Evolutionary conservation across 768 basidiomycete species (phyloP), one percentile per base, ranked within the genome.

Genomic region (Podaxis sp.): DNA sequence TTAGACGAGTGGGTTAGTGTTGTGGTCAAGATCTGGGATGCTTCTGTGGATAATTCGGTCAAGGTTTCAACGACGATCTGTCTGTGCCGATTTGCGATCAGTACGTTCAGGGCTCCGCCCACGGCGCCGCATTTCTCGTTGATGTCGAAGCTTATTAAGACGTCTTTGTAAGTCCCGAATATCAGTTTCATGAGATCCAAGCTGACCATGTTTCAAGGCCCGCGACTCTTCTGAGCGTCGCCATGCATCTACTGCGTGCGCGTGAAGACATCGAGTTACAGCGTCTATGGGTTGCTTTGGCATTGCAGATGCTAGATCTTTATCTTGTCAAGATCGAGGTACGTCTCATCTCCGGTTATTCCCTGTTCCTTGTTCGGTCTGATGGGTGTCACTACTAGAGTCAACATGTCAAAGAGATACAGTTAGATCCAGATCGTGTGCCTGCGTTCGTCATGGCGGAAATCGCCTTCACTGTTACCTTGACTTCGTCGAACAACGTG

Each of bases 371-470:
- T 36, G 5, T 19, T 26, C 8, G 33, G 33, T 33, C 51, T 57
- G 42, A 56, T 51, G 7, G 3, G 58, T 57, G 38, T 24, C 3
- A 33, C 26, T 52, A 63, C 33, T 63, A 85, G 83, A 66, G 70
- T 30, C 74, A 78, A 19, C 78, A 82, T 56, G 77, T 82, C 28
- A 81, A 76, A 66, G 74, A 76, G 0, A 72, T 90, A 49, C 88
- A 87, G 65, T 69, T 78, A 7, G 78, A 82, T 61, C 69, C 79
- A 5, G 76, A 75, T 7, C 88, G 89, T 39, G 74, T 85, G 2
- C 80, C 88, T 1, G 85, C 88, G 2, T 85, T 94, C 67, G 82
- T 82, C 1, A 70, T 93, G 11, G 80, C 83, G 1, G 92, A 94
- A 72, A 87, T 93, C 42, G 84, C 89, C 0, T 86, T 91, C 66